Base-by-base conservation (phyloP, 805 yeast species). In the Starmerella geochares region DNA sequence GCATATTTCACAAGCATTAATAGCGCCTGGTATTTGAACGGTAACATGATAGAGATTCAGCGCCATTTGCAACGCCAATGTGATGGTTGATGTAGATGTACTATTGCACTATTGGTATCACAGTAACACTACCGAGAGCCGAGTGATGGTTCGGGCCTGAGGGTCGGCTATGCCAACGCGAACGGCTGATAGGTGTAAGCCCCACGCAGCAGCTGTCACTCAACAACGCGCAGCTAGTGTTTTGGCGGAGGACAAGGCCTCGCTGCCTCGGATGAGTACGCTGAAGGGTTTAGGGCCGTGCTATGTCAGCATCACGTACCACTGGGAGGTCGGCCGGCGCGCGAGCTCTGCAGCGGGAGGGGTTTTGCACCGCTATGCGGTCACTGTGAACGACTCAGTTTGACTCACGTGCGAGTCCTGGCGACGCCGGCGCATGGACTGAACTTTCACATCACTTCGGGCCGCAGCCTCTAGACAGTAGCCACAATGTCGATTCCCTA, bases 1-100 rank as follows among this genome's bases (percentile, higher is more conserved):
- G 1, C 95, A 96, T 6, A 77, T 71, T n/a, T 80, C 69, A 1
- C 87, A 72, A 28, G 65, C 64, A 5, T 73, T 63, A 3, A 79
- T 71, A 36, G 79, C 71, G 5, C 79, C 64, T 2, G 88, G 81
- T 7, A 68, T 71, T 55, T 74, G 74, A n/a, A 86, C 69, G 7
- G 95, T 84, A 53, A 83, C 70, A 58, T 55, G 52, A 36, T 56
- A 56, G 13, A 56, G 46, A 28, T 31, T 10, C 3, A 45, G n/a
- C 5, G 40, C 33, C 25, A 33, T 24, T n/a, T n/a, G n/a, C 29
- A 32, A 32, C n/a, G 13, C 25, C 25, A 16, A n/a, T n/a, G n/a
- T n/a, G n/a, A n/a, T n/a, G n/a, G n/a, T n/a, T n/a, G n/a, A n/a
- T n/a, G n/a, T n/a, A n/a, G n/a, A n/a, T n/a, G 29, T 27, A 27